Evolutionary conservation across 192 early-diverging fungal genomes (phyloP).

Genomic region (Coemansia sp.): DNA sequence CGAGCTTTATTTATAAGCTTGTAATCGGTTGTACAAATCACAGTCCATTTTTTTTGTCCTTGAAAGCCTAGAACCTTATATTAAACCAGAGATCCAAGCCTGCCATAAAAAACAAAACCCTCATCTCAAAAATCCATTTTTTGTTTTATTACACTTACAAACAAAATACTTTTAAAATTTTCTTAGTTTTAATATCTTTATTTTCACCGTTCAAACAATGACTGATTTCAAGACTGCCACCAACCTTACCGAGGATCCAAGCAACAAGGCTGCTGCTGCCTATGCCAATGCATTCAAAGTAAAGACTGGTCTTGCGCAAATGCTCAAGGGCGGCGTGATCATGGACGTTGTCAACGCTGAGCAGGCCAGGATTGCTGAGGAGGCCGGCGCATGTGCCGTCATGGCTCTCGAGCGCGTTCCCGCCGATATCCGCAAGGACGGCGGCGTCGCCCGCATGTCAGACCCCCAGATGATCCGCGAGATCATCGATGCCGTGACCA

Average conservation of each 20-base stretch:
- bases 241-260: constrained; percentile 58
- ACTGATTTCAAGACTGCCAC: constrained; percentile 52
- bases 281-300: constrained; percentile 69
- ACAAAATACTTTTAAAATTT: too few relatives aligned
- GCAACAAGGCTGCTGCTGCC: constrained; percentile 10
- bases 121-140: too few relatives aligned
- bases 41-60: too few relatives aligned
- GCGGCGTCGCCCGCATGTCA: constrained; percentile 98
- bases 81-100: neutral
- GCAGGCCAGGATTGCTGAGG: constrained; percentile 97
- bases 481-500: constrained; percentile 95
- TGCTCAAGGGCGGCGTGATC: constrained; percentile 99
- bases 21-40: too few relatives aligned
- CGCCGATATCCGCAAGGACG: constrained; percentile 97
- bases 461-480: constrained; percentile 98
- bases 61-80: too few relatives aligned
- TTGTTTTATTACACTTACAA: too few relatives aligned
- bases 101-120: too few relatives aligned
- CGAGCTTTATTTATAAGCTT: too few relatives aligned
- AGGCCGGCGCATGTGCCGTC: constrained; percentile 96
- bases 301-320: constrained; percentile 97
- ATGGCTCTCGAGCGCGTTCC: constrained; percentile 99
- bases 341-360: constrained; percentile 99
- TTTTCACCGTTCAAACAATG: constrained; percentile 8
- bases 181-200: neutral